These are phyloP conservation scores for Fusarium mexicanum DNA, from an alignment of 2,329 filamentous ascomycete genomes.

Conservation along the genomic window DNA sequence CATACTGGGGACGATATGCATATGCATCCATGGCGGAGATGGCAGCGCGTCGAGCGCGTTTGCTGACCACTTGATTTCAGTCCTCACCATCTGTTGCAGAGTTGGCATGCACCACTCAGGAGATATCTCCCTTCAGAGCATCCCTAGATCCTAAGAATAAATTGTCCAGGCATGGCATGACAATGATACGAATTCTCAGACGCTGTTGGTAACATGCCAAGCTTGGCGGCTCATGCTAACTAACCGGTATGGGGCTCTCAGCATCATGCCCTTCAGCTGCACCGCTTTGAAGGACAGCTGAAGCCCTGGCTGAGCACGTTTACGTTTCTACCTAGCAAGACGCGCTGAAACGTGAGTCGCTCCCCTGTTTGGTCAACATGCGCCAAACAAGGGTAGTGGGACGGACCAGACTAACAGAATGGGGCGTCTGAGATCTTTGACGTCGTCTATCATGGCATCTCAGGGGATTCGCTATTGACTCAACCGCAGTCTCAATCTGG, in stretches of 20 bases:
- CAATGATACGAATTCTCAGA: conserved; percentile 6
- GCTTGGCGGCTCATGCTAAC: conserved; percentile 28
- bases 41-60: conserved; percentile 39
- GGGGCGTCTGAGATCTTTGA: conserved; percentile 33
- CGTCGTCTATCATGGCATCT: conserved; percentile 21
- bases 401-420: conserved; percentile 18
- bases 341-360: conserved; percentile 46
- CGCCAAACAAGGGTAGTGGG: conserved; percentile 31
- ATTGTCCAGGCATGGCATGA: not conserved
- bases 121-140: conserved; percentile 24
- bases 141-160: conserved; percentile 3
- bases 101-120: conserved; percentile 35
- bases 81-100: conserved; percentile 29
- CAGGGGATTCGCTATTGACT: conserved; percentile 20
- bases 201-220: conserved; percentile 30
- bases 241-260: conserved; percentile 25
- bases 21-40: conserved; percentile 32
- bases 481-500: conserved; percentile 30
- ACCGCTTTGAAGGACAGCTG: conserved; percentile 20
- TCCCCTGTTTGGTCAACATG: conserved; percentile 39
- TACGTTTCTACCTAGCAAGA: conserved; percentile 18
- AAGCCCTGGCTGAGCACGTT: conserved; percentile 30
- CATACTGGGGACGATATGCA: conserved; percentile 12
- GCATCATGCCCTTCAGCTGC: conserved; percentile 40
- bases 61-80: conserved; percentile 30